Conservation (phyloP, 768 basidiomycete genomes). For the Mycena vitilis region DNA sequence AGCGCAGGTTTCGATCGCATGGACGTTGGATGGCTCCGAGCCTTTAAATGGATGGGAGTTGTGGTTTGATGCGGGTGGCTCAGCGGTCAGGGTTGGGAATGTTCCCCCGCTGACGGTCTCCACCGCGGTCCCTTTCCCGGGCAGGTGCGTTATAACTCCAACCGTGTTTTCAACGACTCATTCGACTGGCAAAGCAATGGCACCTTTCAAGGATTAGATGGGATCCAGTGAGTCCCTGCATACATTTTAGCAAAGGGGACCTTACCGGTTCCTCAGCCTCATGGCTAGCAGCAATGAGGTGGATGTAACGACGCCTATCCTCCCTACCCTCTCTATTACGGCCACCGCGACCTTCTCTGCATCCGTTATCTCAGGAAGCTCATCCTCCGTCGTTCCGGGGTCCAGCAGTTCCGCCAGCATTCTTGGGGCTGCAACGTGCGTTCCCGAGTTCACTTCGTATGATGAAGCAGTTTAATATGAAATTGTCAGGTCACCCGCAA, state of each 20-base stretch:
- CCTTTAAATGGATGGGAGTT: conserved; percentile 30
- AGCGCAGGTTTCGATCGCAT: conserved; percentile 23
- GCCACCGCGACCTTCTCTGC: conserved; percentile 26
- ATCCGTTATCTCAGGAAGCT: neutral
- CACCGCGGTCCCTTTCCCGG: conserved; percentile 30
- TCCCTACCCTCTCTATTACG: neutral
- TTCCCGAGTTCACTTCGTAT: neutral
- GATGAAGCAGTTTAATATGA: neutral
- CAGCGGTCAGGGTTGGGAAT: conserved; percentile 7
- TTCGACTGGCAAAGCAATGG: conserved; percentile 14
- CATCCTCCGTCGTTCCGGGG: neutral
- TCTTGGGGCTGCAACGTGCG: neutral
- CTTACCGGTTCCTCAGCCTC: conserved; percentile 1
- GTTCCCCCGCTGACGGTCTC: conserved; percentile 6
- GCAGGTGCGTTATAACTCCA: conserved; percentile 12
- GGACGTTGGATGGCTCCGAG: conserved; percentile 33
- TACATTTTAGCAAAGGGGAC: neutral
- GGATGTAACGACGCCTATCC: neutral
- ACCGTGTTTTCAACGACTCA: neutral
- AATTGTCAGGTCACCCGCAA: neutral
- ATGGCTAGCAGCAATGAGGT: conserved; percentile 32
- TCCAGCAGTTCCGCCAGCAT: neutral
- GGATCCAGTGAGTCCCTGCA: conserved; percentile 14
- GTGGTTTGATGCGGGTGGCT: conserved; percentile 28
- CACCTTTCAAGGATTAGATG: conserved; percentile 27